A percentile compares a stretch with the other conserved stretches of the same genome.
Evolutionary conservation across 495 filamentous ascomycete species (phyloP).

Genomic region (Hyphodiscus hymeniophilus): DNA sequence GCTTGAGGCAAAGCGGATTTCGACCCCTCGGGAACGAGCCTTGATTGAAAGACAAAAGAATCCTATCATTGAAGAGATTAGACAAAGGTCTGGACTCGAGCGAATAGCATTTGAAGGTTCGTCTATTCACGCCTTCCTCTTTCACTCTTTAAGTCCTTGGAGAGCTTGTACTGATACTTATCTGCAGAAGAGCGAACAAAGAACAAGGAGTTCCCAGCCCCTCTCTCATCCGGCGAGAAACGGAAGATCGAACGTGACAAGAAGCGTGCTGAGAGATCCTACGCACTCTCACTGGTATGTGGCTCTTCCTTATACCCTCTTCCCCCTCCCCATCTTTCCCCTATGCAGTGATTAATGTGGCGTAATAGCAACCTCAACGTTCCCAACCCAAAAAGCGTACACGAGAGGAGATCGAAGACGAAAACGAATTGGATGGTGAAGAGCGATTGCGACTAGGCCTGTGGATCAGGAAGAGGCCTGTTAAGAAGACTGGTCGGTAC

Average conservation of each 20-base stretch:
- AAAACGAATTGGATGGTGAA: constrained; percentile 17
- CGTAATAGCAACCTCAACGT: no score
- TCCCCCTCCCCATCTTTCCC: not conserved
- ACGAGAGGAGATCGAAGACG: not conserved
- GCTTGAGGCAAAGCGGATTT: not conserved
- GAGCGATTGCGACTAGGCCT: constrained; percentile 12
- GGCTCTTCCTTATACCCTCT: no score
- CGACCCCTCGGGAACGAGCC: not conserved
- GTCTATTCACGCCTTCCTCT: not conserved
- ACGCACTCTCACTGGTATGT: no score
- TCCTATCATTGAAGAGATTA: constrained; percentile 7
- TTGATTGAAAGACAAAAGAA: not conserved
- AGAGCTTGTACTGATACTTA: not conserved
- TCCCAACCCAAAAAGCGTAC: constrained; percentile 3
- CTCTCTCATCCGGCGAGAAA: not conserved
- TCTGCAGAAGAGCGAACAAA: not conserved
- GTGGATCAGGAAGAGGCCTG: no score
- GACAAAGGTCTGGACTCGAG: not conserved
- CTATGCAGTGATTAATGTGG: not conserved
- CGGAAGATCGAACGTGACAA: no score
- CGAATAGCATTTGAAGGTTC: constrained; percentile 1
- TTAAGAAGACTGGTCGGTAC: no score
- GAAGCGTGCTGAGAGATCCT: no score
- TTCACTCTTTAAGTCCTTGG: not conserved
- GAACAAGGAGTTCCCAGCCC: not conserved